Evolutionary conservation across 73 alveolate species (phyloP).

Genomic region (Diophrys appendiculata): DNA sequence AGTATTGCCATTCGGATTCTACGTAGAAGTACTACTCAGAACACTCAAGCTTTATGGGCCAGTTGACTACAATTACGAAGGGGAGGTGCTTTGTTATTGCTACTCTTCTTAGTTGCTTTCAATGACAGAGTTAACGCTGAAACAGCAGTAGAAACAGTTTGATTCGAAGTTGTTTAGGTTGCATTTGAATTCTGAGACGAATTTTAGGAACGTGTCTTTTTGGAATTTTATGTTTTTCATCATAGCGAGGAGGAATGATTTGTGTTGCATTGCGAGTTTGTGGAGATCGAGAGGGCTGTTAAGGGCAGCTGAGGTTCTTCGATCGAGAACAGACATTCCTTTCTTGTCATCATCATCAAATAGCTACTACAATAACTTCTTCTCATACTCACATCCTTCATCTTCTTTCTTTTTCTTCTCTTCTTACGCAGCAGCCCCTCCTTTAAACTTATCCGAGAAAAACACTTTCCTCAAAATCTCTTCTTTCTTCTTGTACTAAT

Average conservation of each 20-base stretch:
- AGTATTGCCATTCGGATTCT: no score
- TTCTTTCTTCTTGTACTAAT: conserved; percentile 50
- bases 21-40: no score
- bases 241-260: conserved; percentile 2
- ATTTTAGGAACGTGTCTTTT: background rate
- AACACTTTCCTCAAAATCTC: conserved; percentile 55
- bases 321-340: conserved; percentile 1
- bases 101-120: no score
- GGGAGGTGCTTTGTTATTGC: no score
- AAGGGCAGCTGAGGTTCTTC: background rate
- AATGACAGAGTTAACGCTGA: no score
- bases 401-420: no score
- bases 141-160: conserved; percentile 7
- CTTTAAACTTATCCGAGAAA: conserved; percentile 47
- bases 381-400: no score
- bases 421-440: no score
- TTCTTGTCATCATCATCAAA: no score
- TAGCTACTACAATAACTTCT: no score
- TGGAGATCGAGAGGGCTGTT: background rate
- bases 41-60: no score
- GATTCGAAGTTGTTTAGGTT: background rate
- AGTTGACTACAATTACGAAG: no score
- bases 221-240: background rate
- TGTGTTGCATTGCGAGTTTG: conserved; percentile 2
- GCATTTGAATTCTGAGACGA: conserved; percentile 1